Base-by-base conservation (phyloP, 352 stramenopile genomes). In the Blastocystis hominis region DNA sequence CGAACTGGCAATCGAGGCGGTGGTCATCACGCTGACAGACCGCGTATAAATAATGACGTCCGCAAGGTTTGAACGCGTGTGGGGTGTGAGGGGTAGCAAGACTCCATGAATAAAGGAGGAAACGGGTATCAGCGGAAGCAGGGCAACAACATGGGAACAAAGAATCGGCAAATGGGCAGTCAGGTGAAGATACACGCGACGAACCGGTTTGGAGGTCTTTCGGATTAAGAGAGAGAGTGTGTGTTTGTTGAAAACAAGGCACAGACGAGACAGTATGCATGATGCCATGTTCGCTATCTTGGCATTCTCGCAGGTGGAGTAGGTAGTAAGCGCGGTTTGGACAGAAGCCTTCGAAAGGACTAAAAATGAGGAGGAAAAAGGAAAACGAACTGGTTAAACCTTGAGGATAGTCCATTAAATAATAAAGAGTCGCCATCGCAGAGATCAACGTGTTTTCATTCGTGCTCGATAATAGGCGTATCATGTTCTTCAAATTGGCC, bases 381-480 rank as follows among this genome's bases (percentile, higher is more conserved):
- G 3, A 75, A 30, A 36, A 20, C 24, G 6, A 7, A 80, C 70
- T 15, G 20, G 38, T 5, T 17, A n/a, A 42, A 40, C 70, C 70
- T 3, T 64, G 20, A n/a, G 44, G 46, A 34, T 13, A 42, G 15
- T 61, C 70, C 36, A 50, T 42, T 1, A 80, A 38, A 80, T 80
- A 80, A 38, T 63, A 80, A 13, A 80, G 30, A 44, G 70, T 80
- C 1, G 70, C 55, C 1, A 80, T 30, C n/a, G 70, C n/a, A 34
- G 70, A 80, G 7, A 63, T 64, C 3, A 80, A 9, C 4, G 46
- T 80, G 30, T 80, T 80, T 46, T 80, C 70, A 42, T 80, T 80
- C 20, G 70, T 80, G 6, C 38, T 61, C 20, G 70, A 80, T 1
- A 80, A 46, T 7, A 64, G 54, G 10, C 38, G 44, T 4, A 80